Evolutionary conservation across 345 rosid species (phyloP).

Genomic region (Crucihimalaya himalaica): DNA sequence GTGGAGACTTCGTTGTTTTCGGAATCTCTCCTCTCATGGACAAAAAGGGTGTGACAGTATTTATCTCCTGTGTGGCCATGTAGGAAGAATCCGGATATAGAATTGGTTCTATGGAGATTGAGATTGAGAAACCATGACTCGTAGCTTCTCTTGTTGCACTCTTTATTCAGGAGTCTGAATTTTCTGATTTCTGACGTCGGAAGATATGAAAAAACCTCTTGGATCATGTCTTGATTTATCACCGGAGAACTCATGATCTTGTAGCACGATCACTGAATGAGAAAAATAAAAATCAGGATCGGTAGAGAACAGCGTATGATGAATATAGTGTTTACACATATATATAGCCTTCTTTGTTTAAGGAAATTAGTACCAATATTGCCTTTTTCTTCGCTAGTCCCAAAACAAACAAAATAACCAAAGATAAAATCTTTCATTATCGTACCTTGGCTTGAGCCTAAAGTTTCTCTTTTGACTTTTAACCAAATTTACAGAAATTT

Average conservation of each 20-base stretch:
- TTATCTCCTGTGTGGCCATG: not conserved
- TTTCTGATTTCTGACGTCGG: not conserved
- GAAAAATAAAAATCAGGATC: not conserved
- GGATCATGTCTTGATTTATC: not conserved
- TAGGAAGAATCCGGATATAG: slow-evolving; percentile 13
- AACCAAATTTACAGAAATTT: not conserved
- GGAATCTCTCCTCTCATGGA: not conserved
- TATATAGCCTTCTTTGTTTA: not conserved
- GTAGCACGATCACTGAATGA: not conserved
- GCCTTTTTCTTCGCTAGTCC: not conserved
- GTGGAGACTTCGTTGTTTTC: not conserved
- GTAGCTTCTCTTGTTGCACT: slow-evolving; percentile 24
- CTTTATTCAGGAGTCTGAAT: slow-evolving; percentile 15
- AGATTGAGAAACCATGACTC: slow-evolving; percentile 14
- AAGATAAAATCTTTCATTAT: not conserved
- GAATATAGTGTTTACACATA: not conserved
- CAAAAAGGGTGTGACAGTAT: not conserved
- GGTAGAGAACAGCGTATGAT: not conserved
- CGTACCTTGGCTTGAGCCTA: not conserved
- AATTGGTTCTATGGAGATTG: not conserved
- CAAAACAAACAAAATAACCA: not conserved
- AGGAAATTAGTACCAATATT: not conserved
- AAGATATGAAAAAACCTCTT: slow-evolving; percentile 20
- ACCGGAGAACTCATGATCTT: slow-evolving; percentile 3
- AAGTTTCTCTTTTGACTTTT: not conserved